Base-by-base conservation (phyloP, 2,329 filamentous ascomycete species). In the Hortaea werneckii region DNA sequence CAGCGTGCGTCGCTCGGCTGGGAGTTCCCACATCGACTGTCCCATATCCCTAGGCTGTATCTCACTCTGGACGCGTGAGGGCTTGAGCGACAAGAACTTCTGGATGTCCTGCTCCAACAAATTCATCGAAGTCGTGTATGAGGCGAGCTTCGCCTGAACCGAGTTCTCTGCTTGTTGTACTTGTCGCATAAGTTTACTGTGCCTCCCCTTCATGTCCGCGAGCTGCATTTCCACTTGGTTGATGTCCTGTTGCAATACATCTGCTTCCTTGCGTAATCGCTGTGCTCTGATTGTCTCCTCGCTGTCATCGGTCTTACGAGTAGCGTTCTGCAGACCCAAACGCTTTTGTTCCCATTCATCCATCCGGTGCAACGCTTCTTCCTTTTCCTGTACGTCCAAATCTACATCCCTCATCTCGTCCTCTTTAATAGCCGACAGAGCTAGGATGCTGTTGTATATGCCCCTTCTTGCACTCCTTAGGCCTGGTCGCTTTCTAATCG, bases 121-220 rank as follows among this genome's bases (percentile, higher is more conserved):
- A 45, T 70, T 76, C 32, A 87, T 65, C 4, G 82, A 82, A 1
- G 80, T 77, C 13, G 74, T 77, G 60, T 87, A 88, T 0, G 82
- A 82, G 45, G 82, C 85, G 10, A 87, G 62, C n/a, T 79, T 79
- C 1, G 83, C 80, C 59, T 87, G 83, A 34, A 82, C 71, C 44
- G 74, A 73, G 53, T 82, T 87, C 51, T 75, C 74, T 1, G 79
- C 73, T 45, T 82, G 78, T 5, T 76, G 71, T 40, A 86, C 77
- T 56, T 78, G 73, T 2, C 73, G 72, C 50, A 76, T 66, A 0
- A 88, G 63, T 58, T 73, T 75, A n/a, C 73, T 68, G 52, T 80
- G 78, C 28, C 76, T 71, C 40, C 72, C 74, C 54, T 78, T 78
- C 65, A 87, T 70, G 3, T 72, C 72, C 26, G 72, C 68, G 2